phyloP scores from a whole-genome alignment of 192 early-diverging fungal genomes.

The Coemansia sp. region DNA sequence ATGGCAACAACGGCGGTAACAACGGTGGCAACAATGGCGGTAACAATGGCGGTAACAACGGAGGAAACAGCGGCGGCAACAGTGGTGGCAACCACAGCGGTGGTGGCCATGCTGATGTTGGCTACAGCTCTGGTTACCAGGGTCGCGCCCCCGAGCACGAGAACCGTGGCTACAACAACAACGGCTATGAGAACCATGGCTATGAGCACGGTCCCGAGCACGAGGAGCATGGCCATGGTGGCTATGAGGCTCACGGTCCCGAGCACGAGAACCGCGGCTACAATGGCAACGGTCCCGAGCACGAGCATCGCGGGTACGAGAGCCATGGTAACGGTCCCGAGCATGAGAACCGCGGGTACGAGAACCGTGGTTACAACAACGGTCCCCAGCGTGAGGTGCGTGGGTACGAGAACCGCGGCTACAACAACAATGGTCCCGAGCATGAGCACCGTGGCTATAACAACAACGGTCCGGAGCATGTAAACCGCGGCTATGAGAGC shows the following conservation, averaged over 20 bases:
- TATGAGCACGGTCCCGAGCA: background rate
- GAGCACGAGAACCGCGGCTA: background rate
- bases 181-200: slow-evolving; percentile 1
- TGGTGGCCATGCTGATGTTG: background rate
- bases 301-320: background rate
- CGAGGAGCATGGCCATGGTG: background rate
- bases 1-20: background rate
- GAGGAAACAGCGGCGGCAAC: background rate
- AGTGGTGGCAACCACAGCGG: background rate
- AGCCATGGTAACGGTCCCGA: background rate
- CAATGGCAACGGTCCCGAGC: background rate
- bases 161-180: background rate
- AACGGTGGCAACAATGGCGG: background rate
- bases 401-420: slow-evolving; percentile 5
- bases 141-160: slow-evolving; percentile 1
- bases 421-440: slow-evolving; percentile 8
- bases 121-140: background rate
- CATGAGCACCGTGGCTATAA: background rate
- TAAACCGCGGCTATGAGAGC: slow-evolving; percentile 3
- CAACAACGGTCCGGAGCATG: background rate
- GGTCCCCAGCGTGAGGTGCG: background rate
- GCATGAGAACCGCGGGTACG: background rate
- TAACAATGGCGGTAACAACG: background rate
- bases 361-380: background rate
- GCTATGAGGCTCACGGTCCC: background rate